These are phyloP conservation scores for Xylariaceae sp. DNA, from an alignment of 2,329 filamentous ascomycete genomes.

Conservation along the genomic window DNA sequence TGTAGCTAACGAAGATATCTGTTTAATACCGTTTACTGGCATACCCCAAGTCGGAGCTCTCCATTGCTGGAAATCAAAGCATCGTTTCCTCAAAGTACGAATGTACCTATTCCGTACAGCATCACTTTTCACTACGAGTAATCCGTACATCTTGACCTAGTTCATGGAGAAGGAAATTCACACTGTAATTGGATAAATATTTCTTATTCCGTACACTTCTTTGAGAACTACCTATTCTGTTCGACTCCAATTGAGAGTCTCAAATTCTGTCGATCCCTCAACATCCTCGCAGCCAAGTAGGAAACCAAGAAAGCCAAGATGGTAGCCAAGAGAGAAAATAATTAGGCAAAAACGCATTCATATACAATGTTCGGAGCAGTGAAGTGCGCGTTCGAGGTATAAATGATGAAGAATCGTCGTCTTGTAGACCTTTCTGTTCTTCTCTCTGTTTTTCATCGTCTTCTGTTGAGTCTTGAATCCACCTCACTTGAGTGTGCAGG, in stretches of 20 bases:
- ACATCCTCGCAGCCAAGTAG: neutral
- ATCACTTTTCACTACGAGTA: too few species aligned
- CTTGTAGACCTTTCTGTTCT: neutral
- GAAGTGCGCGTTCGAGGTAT: neutral
- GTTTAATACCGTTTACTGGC: neutral
- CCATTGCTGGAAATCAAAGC: too few species aligned
- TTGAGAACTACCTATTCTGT: too few species aligned
- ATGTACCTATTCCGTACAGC: too few species aligned
- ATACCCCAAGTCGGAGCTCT: neutral
- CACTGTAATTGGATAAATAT: neutral
- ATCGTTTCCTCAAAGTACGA: too few species aligned
- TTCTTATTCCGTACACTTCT: too few species aligned
- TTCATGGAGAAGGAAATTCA: neutral
- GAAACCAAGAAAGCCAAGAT: neutral
- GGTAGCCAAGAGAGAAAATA: neutral
- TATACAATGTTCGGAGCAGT: neutral
- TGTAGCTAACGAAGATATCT: too few species aligned
- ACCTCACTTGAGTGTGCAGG: neutral
- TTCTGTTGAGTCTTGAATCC: neutral
- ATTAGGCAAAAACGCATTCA: neutral
- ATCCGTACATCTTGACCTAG: too few species aligned
- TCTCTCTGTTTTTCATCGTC: neutral
- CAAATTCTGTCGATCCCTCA: neutral
- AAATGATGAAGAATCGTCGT: neutral
- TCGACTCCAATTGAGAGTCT: too few species aligned